Conservation (phyloP, 2,329 filamentous ascomycete species). For the Tolypocladium capitatum region DNA sequence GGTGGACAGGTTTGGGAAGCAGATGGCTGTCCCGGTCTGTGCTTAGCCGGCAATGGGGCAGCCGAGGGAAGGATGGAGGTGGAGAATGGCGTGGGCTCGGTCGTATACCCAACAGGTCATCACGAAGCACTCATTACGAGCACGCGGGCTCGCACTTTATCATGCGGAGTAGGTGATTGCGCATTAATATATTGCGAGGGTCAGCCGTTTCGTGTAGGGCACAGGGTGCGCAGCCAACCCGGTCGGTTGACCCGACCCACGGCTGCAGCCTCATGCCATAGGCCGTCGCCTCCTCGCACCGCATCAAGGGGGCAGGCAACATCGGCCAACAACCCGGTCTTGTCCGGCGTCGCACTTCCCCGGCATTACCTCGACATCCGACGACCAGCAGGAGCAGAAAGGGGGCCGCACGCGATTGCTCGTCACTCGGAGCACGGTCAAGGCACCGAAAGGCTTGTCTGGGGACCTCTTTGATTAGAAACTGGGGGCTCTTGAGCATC, state of each 20-base stretch:
- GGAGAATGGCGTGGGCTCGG: background rate
- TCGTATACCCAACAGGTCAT: background rate
- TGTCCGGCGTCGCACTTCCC: no score
- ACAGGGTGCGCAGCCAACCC: background rate
- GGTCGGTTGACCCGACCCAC: background rate
- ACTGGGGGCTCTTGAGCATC: background rate
- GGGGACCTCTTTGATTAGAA: background rate
- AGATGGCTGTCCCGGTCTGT: constrained; percentile 18
- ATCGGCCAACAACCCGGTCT: no score
- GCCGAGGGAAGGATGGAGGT: background rate
- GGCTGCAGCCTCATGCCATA: no score
- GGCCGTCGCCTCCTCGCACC: no score
- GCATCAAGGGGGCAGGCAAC: no score
- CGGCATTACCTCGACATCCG: no score
- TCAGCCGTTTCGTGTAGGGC: background rate
- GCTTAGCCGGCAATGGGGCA: constrained; percentile 5
- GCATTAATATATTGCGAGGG: no score
- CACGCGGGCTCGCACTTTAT: background rate
- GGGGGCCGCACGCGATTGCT: no score
- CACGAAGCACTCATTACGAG: no score
- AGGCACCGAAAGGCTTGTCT: background rate
- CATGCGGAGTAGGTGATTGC: no score
- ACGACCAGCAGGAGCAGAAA: no score
- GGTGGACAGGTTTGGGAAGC: constrained; percentile 23
- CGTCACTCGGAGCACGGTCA: no score